Conservation (phyloP, 352 stramenopile genomes). For the Nothophytophthora sp. region DNA sequence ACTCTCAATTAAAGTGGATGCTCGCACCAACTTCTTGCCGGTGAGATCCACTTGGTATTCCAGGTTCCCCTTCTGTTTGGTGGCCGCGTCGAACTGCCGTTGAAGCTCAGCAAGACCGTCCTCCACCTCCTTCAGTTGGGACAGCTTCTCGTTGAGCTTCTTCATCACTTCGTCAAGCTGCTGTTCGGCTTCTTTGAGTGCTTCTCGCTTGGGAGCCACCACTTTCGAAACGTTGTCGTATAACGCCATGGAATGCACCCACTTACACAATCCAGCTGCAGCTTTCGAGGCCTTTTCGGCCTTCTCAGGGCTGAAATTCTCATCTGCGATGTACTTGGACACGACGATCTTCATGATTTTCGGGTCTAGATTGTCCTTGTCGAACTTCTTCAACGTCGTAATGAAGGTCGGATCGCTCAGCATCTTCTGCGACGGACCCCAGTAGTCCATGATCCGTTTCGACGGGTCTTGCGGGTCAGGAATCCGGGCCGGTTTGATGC, state of each 20-base stretch:
- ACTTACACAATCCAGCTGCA: constrained; percentile 92
- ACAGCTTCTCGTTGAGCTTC: constrained; percentile 91
- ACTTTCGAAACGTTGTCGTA: constrained; percentile 95
- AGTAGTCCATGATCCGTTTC: constrained; percentile 96
- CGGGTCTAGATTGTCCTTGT: constrained; percentile 88
- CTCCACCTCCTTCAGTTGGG: constrained; percentile 90
- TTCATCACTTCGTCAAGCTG: constrained; percentile 89
- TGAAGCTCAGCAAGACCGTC: constrained; percentile 89
- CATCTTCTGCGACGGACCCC: constrained; percentile 94
- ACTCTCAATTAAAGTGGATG: constrained; percentile 92
- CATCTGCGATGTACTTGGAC: constrained; percentile 91
- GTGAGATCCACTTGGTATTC: constrained; percentile 93
- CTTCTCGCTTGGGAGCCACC: constrained; percentile 92
- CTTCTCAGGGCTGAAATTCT: constrained; percentile 92
- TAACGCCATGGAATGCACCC: constrained; percentile 92
- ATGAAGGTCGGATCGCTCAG: constrained; percentile 93
- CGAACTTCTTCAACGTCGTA: constrained; percentile 90
- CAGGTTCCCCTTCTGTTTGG: constrained; percentile 91
- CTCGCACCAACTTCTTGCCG: constrained; percentile 92
- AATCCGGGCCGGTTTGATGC: constrained; percentile 92
- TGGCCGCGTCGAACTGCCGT: constrained; percentile 86
- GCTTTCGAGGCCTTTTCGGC: constrained; percentile 94
- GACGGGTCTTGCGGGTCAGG: constrained; percentile 90
- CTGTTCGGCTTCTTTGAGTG: constrained; percentile 79
- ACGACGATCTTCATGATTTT: constrained; percentile 90